Base-by-base conservation (phyloP, 2,329 filamentous ascomycete genomes). In the Botryotinia narcissicola region DNA sequence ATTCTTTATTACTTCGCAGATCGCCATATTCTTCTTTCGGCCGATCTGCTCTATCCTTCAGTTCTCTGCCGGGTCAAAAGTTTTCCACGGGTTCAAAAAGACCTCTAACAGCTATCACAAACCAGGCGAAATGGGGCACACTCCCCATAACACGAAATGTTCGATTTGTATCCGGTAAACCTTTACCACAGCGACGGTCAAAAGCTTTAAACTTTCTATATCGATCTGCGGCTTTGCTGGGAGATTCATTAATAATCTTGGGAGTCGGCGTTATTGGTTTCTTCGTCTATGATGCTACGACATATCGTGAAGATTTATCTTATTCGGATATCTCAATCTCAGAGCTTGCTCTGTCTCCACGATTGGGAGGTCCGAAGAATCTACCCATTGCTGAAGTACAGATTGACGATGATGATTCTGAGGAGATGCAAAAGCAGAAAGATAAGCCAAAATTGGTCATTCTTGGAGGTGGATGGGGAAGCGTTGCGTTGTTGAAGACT, bases 391-490 rank as follows among this genome's bases (percentile, higher is more conserved):
- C 93, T 32, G 93, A 98, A 76, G 89, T 92, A 37, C 89, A 95
- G 75, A 90, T 99, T 59, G 95, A 97, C 80, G 96, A 98, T 80
- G 90, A 97, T 78, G 95, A 98, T 77, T 89, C 85, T 70, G 88
- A 91, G 22, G 87, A 88, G 73, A 94, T 91, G 83, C 87, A 86
- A 75, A 86, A 84, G 68, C 89, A 91, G 81, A 96, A 94, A 83
- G 88, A 95, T 80, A 99, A 99, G 85, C 96, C 96, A 7, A 93
- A 92, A 80, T 85, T 99, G 79, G 96, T 99, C 59, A 92, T 99
- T 74, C 84, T 99, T 48, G 96, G 96, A 32, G 95, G 95, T 25
- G 96, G 96, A 62, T 99, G 96, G 96, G 96, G 95, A 71, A 94
- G 94, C 79, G 93, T 99, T 75, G 93, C 95, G 7, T 85, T 99